phyloP scores from a whole-genome alignment of 345 rosid species.

The Brassica carinata region DNA sequence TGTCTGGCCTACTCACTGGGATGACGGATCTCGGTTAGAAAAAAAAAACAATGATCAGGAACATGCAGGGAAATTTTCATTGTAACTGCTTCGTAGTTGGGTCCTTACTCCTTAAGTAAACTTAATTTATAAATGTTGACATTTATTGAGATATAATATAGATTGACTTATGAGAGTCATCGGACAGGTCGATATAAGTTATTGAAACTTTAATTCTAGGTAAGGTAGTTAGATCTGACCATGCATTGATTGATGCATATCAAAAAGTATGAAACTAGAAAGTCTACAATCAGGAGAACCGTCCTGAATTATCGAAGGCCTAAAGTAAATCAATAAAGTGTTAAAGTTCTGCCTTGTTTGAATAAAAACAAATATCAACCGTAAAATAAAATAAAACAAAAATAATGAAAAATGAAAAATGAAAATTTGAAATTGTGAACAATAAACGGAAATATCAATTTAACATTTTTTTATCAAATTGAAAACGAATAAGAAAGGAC shows the following conservation, averaged over 20 bases:
- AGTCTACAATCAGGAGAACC: neutral
- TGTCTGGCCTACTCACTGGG: too few relatives aligned
- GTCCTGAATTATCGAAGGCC: neutral
- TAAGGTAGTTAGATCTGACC: neutral
- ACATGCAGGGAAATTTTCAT: conserved; percentile 15
- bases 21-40: too few relatives aligned
- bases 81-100: neutral
- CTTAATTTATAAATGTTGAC: neutral
- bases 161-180: conserved; percentile 15
- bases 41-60: neutral
- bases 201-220: neutral
- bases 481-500: neutral
- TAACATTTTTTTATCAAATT: neutral
- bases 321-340: neutral
- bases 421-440: neutral
- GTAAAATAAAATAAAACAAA: neutral
- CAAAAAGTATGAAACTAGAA: neutral
- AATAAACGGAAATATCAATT: neutral
- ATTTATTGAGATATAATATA: neutral
- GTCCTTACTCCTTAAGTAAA: neutral
- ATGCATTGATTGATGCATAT: neutral
- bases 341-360: neutral
- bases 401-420: neutral
- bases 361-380: neutral
- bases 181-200: neutral